Base-by-base conservation (phyloP, 176 grass and related monocot genomes). In the Zoysia pacifica region DNA sequence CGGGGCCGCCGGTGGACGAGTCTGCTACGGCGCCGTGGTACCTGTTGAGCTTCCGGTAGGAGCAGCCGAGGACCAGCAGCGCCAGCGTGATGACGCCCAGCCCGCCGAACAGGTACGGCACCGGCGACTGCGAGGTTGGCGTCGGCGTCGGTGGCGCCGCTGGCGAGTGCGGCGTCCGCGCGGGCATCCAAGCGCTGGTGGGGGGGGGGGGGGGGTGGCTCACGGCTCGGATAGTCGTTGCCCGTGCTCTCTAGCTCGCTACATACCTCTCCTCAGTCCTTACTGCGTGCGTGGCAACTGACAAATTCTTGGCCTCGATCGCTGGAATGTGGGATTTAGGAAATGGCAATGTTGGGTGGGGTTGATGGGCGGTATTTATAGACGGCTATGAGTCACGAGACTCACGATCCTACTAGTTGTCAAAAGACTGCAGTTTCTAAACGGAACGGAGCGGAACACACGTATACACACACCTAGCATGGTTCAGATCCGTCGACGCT, bases 51-150 rank as follows among this genome's bases (percentile, higher is more conserved):
- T 92, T 95, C 89, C 89, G 90, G 81, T 95, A 92, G 58, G 93
- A 92, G 84, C 93, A 95, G 15, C 87, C 93, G n/a, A 95, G 89
- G 81, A 95, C 90, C 65, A 95, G 71, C 39, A 95, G 93, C 50
- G 89, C 84, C 20, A 95, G 70, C 12, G 86, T 72, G 74, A 95
- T 88, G 65, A 95, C 87, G 7, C 84, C 93, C 5, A 95, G 74
- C 1, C 89, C 89, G 10, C 87, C 84, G 50, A 91, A 90, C 65
- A 95, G 89, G 87, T 91, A 95, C 50, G 93, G 84, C 46, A 95
- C 87, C 6, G 93, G 89, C 8, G 86, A 91, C 64, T 90, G 81
- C 93, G 87, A 90, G 16, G 69, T 52, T 4, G 44, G 7, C 1
- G 9, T 5, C 16, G 41, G 7, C 0, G 51, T 7, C 28, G n/a